phyloP scores from a whole-genome alignment of 768 basidiomycete genomes.

The Cubamyces lactineus region DNA sequence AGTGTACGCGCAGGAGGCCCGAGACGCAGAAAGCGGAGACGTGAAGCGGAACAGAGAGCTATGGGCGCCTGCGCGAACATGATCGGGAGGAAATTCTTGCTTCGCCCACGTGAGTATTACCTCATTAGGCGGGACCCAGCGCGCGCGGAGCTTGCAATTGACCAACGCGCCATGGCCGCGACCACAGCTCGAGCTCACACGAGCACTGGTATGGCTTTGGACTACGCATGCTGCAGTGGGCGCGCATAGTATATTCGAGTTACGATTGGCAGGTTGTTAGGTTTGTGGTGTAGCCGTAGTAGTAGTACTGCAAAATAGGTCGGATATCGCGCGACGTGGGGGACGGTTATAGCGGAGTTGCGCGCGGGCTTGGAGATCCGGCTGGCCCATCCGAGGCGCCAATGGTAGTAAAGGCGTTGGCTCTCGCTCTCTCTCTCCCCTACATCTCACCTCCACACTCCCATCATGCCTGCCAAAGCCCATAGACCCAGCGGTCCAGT shows the following conservation, averaged over 20 bases:
- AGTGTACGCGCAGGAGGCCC: background rate
- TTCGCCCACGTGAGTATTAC: conserved; percentile 13
- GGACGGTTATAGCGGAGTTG: conserved; percentile 3
- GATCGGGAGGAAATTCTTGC: conserved; percentile 16
- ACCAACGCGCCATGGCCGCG: background rate
- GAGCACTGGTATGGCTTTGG: background rate
- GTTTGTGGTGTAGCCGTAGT: no score
- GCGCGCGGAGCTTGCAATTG: background rate
- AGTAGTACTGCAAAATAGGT: background rate
- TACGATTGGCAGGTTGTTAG: no score
- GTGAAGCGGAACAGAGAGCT: background rate
- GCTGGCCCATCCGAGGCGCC: conserved; percentile 15
- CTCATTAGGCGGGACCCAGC: background rate
- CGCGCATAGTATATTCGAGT: no score
- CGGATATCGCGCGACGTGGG: background rate
- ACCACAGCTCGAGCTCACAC: background rate
- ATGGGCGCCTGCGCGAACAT: conserved; percentile 5
- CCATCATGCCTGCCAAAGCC: conserved; percentile 53
- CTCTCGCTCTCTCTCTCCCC: background rate
- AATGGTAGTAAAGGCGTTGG: conserved; percentile 9
- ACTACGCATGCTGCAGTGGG: no score
- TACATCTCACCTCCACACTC: conserved; percentile 23
- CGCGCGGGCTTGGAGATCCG: conserved; percentile 4
- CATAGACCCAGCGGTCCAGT: conserved; percentile 52
- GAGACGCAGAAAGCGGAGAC: background rate